Conservation (phyloP, 768 basidiomycete genomes). For the Thelephora ganbajun region DNA sequence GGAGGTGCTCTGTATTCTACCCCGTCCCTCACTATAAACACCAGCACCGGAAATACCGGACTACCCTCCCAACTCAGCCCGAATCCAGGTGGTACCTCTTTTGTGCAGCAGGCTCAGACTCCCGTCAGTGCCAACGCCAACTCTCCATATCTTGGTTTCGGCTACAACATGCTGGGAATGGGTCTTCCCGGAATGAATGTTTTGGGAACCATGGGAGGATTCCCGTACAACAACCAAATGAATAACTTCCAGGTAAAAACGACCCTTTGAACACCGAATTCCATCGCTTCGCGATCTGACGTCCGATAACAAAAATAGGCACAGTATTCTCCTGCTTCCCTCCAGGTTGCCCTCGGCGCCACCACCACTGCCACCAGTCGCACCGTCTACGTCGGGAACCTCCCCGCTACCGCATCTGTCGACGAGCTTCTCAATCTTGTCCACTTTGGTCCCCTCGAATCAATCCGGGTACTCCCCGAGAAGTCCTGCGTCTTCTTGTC, state of each 20-base stretch:
- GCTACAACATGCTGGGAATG: slow-evolving; percentile 73
- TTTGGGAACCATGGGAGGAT: slow-evolving; percentile 33
- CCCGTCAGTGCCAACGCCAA: slow-evolving; percentile 24
- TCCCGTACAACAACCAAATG: slow-evolving; percentile 61
- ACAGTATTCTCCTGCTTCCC: slow-evolving; percentile 67
- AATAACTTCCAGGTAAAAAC: slow-evolving; percentile 50
- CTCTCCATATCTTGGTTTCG: slow-evolving; percentile 43
- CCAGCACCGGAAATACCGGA: slow-evolving; percentile 29
- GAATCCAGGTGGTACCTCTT: slow-evolving; percentile 39
- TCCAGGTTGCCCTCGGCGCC: slow-evolving; percentile 55
- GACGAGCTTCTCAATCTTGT: slow-evolving; percentile 97
- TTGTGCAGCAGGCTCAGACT: slow-evolving; percentile 30
- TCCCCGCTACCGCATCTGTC: slow-evolving; percentile 89
- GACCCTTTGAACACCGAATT: slow-evolving; percentile 5
- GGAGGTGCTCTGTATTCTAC: slow-evolving; percentile 56
- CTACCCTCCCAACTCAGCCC: slow-evolving; percentile 58
- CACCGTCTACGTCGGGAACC: slow-evolving; percentile 94
- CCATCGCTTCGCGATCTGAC: neutral
- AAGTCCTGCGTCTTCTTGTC: slow-evolving; percentile 97
- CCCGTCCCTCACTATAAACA: slow-evolving; percentile 56
- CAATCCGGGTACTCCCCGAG: slow-evolving; percentile 87
- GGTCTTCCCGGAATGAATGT: slow-evolving; percentile 63
- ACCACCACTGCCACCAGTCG: slow-evolving; percentile 54
- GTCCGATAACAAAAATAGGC: slow-evolving; percentile 11
- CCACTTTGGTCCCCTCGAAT: slow-evolving; percentile 93